These are phyloP conservation scores for Sindora glabra DNA, from an alignment of 306 rosid species.

Conservation along the genomic window DNA sequence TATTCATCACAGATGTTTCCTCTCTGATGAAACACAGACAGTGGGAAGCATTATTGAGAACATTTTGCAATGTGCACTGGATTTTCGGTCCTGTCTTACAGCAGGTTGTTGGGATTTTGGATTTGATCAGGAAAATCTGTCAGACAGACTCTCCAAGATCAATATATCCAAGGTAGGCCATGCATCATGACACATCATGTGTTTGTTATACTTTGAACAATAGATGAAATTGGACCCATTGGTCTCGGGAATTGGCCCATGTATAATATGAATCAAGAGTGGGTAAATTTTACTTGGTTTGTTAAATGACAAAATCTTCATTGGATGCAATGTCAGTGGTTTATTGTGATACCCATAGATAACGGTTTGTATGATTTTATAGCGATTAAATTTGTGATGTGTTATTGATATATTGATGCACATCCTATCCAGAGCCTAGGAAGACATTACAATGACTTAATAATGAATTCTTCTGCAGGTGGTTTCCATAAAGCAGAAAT, in stretches of 20 bases:
- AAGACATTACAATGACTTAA: not conserved
- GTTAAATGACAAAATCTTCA: not conserved
- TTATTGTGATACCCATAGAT: too few species aligned
- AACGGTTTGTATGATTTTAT: too few species aligned
- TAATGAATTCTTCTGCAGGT: conserved; percentile 53
- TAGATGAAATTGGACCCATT: too few species aligned
- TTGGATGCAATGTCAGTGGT: not conserved
- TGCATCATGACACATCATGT: not conserved
- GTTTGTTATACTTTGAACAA: too few species aligned
- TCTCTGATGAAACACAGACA: conserved; percentile 63
- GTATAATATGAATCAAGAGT: not conserved
- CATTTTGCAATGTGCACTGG: conserved; percentile 87
- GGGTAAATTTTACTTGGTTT: not conserved
- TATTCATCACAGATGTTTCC: conserved; percentile 80
- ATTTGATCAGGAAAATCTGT: conserved; percentile 24
- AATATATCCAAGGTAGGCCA: conserved; percentile 66
- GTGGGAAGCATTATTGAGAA: conserved; percentile 73
- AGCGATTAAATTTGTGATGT: not conserved
- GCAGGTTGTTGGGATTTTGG: conserved; percentile 44
- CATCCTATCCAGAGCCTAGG: not conserved
- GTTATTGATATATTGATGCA: not conserved
- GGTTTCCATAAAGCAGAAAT: conserved; percentile 52
- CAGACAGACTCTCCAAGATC: conserved; percentile 42
- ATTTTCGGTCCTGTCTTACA: conserved; percentile 69
- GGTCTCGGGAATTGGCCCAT: not conserved